Evolutionary conservation across 805 yeast species (phyloP), one percentile per base, ranked within the genome.

Genomic region (Torulaspora maleeae): DNA sequence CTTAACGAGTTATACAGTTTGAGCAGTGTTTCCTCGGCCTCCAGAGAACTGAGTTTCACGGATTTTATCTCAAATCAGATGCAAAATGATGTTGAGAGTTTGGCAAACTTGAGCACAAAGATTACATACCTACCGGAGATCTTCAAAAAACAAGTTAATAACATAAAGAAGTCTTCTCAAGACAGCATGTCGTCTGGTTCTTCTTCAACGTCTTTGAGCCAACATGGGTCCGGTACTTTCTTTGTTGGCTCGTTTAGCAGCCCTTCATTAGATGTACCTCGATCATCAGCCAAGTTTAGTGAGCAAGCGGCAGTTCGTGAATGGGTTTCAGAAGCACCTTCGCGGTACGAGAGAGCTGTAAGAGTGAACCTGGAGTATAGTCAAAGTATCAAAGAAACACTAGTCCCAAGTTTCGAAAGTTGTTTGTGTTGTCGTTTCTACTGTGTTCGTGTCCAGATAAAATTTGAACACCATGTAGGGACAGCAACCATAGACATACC

Each of bases 341-440:
- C 53, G 30, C 64, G 44, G 36, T 67, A 63, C 55, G 53, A 63
- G 45, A 52, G 59, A 25, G 51, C 50, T 10, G 33, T 79, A 3
- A 58, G 58, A 1, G 55, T 78, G 3, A 76, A 77, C 15, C 53
- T 80, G 42, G 62, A 66, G 27, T 61, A 73, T 16, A 52, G 62
- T 27, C 70, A 72, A 37, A 74, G 74, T 43, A 68, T 75, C 30
- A 65, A 64, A 38, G 71, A 76, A 38, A 78, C 80, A 1, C 59
- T 83, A 44, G 59, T 79, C 13, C 88, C 88, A 1, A 73, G 73
- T 44, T 82, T 82, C 60, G 86, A 82, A 53, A 75, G 73, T 40
- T 83, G 88, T 61, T 63, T 78, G 44, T 68, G 80, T n/a, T 75
- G 82, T 3, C 70, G 88, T 56, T 60, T 74, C 13, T 82, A 83